Base-by-base conservation (phyloP, 352 stramenopile genomes). In the Pythium dissotocum region DNA sequence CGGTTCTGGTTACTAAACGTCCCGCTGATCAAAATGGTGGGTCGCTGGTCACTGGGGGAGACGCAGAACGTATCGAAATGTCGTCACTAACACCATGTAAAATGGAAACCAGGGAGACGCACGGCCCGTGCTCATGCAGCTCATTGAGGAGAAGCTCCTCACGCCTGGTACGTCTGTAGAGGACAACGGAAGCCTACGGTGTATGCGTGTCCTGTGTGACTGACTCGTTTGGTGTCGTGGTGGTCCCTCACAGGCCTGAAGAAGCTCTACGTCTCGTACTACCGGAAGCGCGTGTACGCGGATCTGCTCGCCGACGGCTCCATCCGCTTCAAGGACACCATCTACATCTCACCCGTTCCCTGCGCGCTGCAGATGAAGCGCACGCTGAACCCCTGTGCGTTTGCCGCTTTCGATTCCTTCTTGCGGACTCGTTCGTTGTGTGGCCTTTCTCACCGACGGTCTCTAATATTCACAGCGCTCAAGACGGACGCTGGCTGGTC, bases 241-340 rank as follows among this genome's bases (percentile, higher is more conserved):
- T 30, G 1, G 28, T 30, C 35, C 12, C 35, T 3, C 63, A 18
- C 52, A 88, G 82, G 85, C 10, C 51, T 70, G 57, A 89, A 89
- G 76, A 88, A 87, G 65, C 78, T 93, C 51, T 93, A 86, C 61
- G 80, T 93, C 71, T 91, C 81, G 38, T 93, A 93, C 73, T 93
- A 93, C 67, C 85, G 85, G 49, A 89, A 90, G 63, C 82, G 83
- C 60, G 78, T 90, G 57, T 91, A 89, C 73, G 85, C 85, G 1
- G 85, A 93, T 53, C 70, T 93, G 49, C 72, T 90, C n/a, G 64
- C 76, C 30, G 83, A 93, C 67, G 83, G 85, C 21, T 89, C 83
- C 26, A 91, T 93, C 75, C 80, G 77, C 61, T 93, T 90, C 64
- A 86, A 93, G 63, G 82, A 89, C 70, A 71, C 79, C 30, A 70